Evolutionary conservation across 2,329 filamentous ascomycete species (phyloP), one percentile per base, ranked within the genome.

Genomic region (Rachicladosporium sp.): DNA sequence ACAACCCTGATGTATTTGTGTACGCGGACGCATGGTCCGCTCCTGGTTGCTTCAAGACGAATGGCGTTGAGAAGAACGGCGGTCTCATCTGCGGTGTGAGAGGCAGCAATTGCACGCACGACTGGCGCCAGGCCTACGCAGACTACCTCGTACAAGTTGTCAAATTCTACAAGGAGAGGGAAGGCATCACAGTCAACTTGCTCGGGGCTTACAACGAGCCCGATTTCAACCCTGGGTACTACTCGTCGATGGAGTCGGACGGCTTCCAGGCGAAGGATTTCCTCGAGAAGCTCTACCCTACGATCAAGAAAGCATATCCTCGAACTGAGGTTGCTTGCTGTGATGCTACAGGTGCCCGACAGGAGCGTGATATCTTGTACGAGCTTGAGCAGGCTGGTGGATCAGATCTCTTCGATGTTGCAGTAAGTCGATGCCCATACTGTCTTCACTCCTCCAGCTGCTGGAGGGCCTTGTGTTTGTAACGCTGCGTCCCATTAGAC

Each of bases 21-120:
- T 68, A 69, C 44, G 63, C 60, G 2, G 61, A 71, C 48, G 66
- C 67, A 0, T 71, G 67, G 67, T 64, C 59, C 40, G 66, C 67
- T 1, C 67, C 66, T 0, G 65, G 63, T 0, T 70, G 61, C 46
- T 70, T 71, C 67, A 69, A 70, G 56, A 68, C 60, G 2, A 40
- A 33, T 31, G 50, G 51, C 1, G 53, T 63, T 38, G 60, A 69
- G 36, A 53, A 51, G 15, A 59, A 64, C 40, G 62, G 65, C 2
- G 66, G 66, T 1, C 61, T 57, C 33, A 50, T 70, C 0, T 69
- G 66, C 43, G 65, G 66, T 31, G 65, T 65, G 31, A 49, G 55
- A 42, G 52, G 53, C 10, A 23, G 15, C 10, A 19, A 35, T 8
- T 68, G 65, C 41, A 43, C 50, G 4, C 55, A 4, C 4, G 61